Conservation (phyloP, 2,329 filamentous ascomycete species). For the Colletotrichum plurivorum region DNA sequence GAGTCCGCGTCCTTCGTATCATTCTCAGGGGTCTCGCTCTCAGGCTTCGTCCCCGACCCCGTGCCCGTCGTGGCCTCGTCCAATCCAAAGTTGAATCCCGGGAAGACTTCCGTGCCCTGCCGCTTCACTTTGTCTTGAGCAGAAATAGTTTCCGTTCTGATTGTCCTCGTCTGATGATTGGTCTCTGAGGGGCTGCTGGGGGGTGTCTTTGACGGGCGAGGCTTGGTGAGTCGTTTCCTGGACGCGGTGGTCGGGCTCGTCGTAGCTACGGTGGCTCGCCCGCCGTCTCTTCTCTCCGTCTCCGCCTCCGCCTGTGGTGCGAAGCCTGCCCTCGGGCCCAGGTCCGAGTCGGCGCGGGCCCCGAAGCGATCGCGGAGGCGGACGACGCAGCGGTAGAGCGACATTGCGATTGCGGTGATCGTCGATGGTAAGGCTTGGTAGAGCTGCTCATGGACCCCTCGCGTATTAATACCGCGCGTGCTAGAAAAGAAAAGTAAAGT, state of each 20-base stretch:
- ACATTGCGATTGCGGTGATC: slow-evolving; percentile 2
- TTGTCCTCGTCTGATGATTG: no score
- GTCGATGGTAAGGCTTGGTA: not conserved
- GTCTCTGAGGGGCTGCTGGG: no score
- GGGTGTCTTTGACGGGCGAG: no score
- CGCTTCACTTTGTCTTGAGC: not conserved
- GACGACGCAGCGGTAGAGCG: slow-evolving; percentile 16
- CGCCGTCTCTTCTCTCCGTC: slow-evolving; percentile 22
- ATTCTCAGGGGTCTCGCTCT: not conserved
- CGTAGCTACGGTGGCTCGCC: not conserved
- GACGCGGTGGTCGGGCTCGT: not conserved
- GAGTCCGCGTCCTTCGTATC: not conserved
- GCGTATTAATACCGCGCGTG: not conserved
- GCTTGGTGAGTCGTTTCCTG: no score
- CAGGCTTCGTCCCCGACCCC: not conserved
- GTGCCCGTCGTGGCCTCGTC: no score
- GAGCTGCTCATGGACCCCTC: not conserved
- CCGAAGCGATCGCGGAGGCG: slow-evolving; percentile 37
- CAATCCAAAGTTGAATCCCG: slow-evolving; percentile 2
- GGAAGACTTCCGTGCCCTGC: not conserved
- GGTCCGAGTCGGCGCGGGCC: slow-evolving; percentile 27
- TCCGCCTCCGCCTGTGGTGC: slow-evolving; percentile 14
- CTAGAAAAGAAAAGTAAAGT: no score
- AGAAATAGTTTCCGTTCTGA: no score
- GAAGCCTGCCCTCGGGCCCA: slow-evolving; percentile 9